Conservation (phyloP, 2,329 filamentous ascomycete species). For the Immersiporthe knoxdaviesiana region DNA sequence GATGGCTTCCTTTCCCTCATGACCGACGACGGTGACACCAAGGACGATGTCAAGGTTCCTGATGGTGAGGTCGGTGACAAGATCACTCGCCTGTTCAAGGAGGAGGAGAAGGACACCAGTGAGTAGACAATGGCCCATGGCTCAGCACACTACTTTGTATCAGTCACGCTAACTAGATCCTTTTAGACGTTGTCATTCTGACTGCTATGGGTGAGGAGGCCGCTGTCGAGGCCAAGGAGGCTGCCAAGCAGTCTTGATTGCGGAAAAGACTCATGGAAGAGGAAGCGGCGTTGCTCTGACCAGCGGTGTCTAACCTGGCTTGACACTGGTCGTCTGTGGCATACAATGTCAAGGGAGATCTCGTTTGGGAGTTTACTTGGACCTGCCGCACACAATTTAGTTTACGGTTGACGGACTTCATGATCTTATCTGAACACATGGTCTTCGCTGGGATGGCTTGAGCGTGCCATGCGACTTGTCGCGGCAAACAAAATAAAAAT, state of each 20-base stretch:
- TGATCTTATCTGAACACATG: constrained; percentile 29
- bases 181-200: constrained; percentile 83
- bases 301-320: constrained; percentile 24
- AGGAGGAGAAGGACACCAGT: constrained; percentile 93
- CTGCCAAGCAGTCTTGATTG: constrained; percentile 54
- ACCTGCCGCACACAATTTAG: constrained; percentile 27
- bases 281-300: constrained; percentile 25
- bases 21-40: constrained; percentile 80
- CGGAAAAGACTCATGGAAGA: constrained; percentile 18
- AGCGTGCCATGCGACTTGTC: constrained; percentile 23
- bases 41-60: constrained; percentile 94
- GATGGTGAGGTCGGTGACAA: constrained; percentile 87
- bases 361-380: constrained; percentile 27
- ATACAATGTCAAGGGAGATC: constrained; percentile 28
- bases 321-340: constrained; percentile 25
- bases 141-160: background rate
- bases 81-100: constrained; percentile 78
- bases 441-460: constrained; percentile 15
- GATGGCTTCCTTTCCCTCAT: constrained; percentile 96
- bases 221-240: constrained; percentile 93
- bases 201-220: constrained; percentile 95
- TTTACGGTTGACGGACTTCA: constrained; percentile 30
- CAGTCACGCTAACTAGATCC: constrained; percentile 32
- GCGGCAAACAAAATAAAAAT: constrained; percentile 28
- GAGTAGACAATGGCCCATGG: constrained; percentile 51